Base-by-base conservation (phyloP, 169 alveolate species). In the Hammondia hammondi region DNA sequence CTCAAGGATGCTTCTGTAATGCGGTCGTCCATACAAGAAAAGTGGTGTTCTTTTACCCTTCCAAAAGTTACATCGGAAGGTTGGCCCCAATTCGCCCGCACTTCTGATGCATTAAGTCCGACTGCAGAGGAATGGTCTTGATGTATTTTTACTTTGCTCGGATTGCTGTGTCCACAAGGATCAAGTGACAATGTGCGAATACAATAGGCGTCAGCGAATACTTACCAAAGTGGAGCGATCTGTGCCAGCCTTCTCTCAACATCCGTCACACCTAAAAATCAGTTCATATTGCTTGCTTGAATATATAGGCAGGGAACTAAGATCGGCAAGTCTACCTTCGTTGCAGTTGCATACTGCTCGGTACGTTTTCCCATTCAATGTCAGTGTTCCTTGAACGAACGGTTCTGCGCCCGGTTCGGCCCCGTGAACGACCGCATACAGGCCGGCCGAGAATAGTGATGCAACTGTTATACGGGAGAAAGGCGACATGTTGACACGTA, bases 321-420 rank as follows among this genome's bases (percentile, higher is more conserved):
- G 52, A 72, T 0, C n/a, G 81, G 37, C 81, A 27, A 32, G 29
- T 35, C 27, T 84, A 92, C 95, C 95, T 84, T 82, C 92, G 32
- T 85, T 84, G 77, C 95, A 92, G 77, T 92, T 92, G 95, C 95
- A 92, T 4, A 92, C 85, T n/a, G 95, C 95, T 73, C 95, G 45
- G 88, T 92, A 92, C 24, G 92, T 92, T 87, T 92, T 92, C 17
- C 95, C 95, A 73, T 92, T 92, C 39, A 92, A 32, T 72, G 72
- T 82, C 24, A 92, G 56, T 9, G 92, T 84, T 32, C 95, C 95
- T 67, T 92, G 95, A 46, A 67, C 82, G 45, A 92, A 84, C 61
- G 95, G 95, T 4, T 92, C 95, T 9, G 72, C 43, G 90, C 70
- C 90, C 6, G 87, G 87, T 39, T 77, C 87, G 48, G 46, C 39